Evolutionary conservation across 1,139 yeast species (phyloP).

Genomic region (Saccharomyces hybrid): DNA sequence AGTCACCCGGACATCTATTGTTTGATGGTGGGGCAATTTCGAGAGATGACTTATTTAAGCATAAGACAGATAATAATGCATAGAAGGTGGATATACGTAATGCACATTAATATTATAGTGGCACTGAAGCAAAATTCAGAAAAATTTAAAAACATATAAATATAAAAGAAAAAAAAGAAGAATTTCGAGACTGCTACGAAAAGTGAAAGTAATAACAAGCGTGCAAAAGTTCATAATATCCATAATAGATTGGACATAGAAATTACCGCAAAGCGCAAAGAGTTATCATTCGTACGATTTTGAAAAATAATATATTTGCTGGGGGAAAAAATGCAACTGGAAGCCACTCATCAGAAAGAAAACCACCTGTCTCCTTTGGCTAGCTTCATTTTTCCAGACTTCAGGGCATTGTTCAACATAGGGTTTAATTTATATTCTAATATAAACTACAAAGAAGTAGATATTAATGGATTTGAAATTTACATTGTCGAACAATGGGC

Average conservation of each 20-base stretch:
- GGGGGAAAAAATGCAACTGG: not conserved
- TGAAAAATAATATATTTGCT: not conserved
- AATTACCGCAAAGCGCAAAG: not conserved
- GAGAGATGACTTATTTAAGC: not conserved
- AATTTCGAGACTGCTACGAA: not conserved
- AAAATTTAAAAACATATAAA: not conserved
- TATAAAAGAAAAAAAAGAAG: not conserved
- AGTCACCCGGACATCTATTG: not conserved
- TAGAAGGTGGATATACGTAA: not conserved
- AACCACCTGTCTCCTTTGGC: slow-evolving; percentile 36
- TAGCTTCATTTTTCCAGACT: slow-evolving; percentile 44
- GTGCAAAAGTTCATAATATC: not conserved
- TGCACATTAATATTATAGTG: not conserved
- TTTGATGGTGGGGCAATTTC: not conserved
- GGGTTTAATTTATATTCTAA: slow-evolving; percentile 36
- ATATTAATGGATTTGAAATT: slow-evolving; percentile 67
- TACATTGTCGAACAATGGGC: slow-evolving; percentile 96
- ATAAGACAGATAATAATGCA: not conserved
- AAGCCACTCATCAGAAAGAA: not conserved
- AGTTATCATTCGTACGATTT: not conserved
- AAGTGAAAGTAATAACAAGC: not conserved
- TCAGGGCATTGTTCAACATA: slow-evolving; percentile 42
- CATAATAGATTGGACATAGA: not conserved
- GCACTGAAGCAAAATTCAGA: not conserved
- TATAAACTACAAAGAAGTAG: slow-evolving; percentile 37